Base-by-base conservation (phyloP, 2,329 filamentous ascomycete genomes). In the Tolypocladium paradoxum region DNA sequence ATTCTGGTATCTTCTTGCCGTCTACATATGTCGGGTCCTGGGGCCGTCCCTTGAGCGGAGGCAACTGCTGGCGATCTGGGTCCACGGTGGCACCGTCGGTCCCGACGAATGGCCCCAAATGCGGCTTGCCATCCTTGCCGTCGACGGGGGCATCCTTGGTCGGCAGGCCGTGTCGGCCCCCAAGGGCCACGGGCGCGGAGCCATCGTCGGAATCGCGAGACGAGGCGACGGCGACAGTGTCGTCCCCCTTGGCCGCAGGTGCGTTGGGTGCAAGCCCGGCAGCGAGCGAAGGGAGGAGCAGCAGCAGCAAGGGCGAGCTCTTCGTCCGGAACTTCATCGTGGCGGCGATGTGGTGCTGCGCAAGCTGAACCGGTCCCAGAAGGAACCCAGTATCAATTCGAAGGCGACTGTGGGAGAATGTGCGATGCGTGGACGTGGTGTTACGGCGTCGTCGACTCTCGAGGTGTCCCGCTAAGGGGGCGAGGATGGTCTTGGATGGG, bases 61-160 rank as follows among this genome's bases (percentile, higher is more conserved):
- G 72, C 18, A 75, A 63, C 29, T 71, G 66, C 51, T 68, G 65
- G 48, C 70, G 62, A 14, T 68, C 63, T 46, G 67, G 64, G 48
- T 69, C 63, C 31, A 64, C 61, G 4, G 64, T 58, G 29, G 58
- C 57, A 49, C 69, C 69, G 46, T 72, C 69, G 18, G 76, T 79
- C 56, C 84, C 82, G 54, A 91, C 83, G 64, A 82, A 85, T 6
- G 93, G 93, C 2, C 93, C 93, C 22, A 85, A 82, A 66, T 96
- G 92, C 48, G 93, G 93, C 72, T 91, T 93, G 48, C 93, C 93
- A 72, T 97, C 93, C 62, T 87, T 86, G 47, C 91, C 91, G 67
- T 97, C 93, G 22, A 96, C 85, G 0, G 92, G 92, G 53, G 88
- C 89, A 73, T 93, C 85, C 67, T 90, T 90, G 54, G 73, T 77